Conservation (phyloP, 108 stramenopile genomes). For the Pseudonitzschia multistriata region DNA sequence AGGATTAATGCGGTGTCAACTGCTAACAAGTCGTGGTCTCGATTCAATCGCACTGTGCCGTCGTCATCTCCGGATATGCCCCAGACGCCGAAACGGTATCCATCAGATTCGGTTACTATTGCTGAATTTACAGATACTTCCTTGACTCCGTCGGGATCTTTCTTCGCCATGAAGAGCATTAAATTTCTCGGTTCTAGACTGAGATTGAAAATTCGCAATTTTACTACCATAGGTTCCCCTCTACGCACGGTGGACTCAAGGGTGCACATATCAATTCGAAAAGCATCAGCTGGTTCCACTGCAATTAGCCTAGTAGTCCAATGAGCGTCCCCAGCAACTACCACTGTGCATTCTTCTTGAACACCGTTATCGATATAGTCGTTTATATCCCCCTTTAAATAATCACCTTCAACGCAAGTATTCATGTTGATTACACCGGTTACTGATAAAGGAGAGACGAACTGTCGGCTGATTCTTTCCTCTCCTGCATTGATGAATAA, state of each 20-base stretch:
- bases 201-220: slow-evolving; percentile 69
- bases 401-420: background rate
- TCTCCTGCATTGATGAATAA: slow-evolving; percentile 69
- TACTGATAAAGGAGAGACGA: slow-evolving; percentile 71
- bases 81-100: slow-evolving; percentile 79
- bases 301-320: slow-evolving; percentile 76
- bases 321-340: slow-evolving; percentile 63
- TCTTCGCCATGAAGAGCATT: slow-evolving; percentile 78
- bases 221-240: slow-evolving; percentile 65
- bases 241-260: slow-evolving; percentile 38
- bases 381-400: background rate
- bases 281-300: slow-evolving; percentile 76
- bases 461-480: slow-evolving; percentile 52
- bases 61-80: slow-evolving; percentile 68
- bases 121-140: slow-evolving; percentile 57
- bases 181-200: slow-evolving; percentile 64
- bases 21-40: slow-evolving; percentile 72
- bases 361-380: background rate
- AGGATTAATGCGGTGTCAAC: slow-evolving; percentile 74
- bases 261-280: slow-evolving; percentile 63
- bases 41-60: slow-evolving; percentile 59
- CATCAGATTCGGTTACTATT: slow-evolving; percentile 69
- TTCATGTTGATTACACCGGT: slow-evolving; percentile 53
- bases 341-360: slow-evolving; percentile 31
- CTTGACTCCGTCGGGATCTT: slow-evolving; percentile 39